Conservation (phyloP, 2,329 filamentous ascomycete genomes). For the Beauveria brongniartii region DNA sequence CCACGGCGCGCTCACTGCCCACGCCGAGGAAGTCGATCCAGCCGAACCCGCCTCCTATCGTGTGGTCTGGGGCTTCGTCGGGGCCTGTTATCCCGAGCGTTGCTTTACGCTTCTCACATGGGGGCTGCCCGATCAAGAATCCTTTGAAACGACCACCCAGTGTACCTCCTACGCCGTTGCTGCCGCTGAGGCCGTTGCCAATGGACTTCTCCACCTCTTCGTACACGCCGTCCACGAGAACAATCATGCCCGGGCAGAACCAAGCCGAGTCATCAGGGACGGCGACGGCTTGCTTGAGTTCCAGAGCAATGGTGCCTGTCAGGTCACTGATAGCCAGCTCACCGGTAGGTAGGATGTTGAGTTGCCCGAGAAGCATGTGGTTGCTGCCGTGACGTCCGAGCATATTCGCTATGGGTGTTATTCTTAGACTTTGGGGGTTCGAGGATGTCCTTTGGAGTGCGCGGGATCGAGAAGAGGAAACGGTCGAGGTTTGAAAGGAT, state of each 20-base stretch:
- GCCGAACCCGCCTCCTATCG: constrained; percentile 75
- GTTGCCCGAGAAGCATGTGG: constrained; percentile 79
- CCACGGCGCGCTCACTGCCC: constrained; percentile 79
- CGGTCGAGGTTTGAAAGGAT: constrained; percentile 76
- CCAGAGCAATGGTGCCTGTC: constrained; percentile 78
- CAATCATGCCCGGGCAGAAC: constrained; percentile 94
- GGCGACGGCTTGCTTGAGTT: constrained; percentile 70
- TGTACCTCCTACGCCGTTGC: constrained; percentile 76
- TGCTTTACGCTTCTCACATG: constrained; percentile 73
- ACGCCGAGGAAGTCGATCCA: constrained; percentile 96
- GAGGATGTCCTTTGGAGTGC: constrained; percentile 53
- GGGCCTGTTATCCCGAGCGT: constrained; percentile 64
- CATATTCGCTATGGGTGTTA: constrained; percentile 74
- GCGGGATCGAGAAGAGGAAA: constrained; percentile 51
- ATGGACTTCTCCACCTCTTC: constrained; percentile 76
- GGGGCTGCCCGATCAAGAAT: constrained; percentile 85
- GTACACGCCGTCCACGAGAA: constrained; percentile 91
- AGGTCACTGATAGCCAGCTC: constrained; percentile 76
- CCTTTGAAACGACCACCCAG: constrained; percentile 89
- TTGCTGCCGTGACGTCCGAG: constrained; percentile 73
- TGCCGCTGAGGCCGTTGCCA: constrained; percentile 64
- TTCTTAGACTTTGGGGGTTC: constrained; percentile 65
- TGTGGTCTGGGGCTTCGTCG: constrained; percentile 50
- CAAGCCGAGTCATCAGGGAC: constrained; percentile 82
- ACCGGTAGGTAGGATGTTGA: constrained; percentile 74